Percentiles rank a stretch among this genome's conserved stretches.
Evolutionary conservation across 2,329 filamentous ascomycete genomes (phyloP).

Genomic region (Cercospora beticola): DNA sequence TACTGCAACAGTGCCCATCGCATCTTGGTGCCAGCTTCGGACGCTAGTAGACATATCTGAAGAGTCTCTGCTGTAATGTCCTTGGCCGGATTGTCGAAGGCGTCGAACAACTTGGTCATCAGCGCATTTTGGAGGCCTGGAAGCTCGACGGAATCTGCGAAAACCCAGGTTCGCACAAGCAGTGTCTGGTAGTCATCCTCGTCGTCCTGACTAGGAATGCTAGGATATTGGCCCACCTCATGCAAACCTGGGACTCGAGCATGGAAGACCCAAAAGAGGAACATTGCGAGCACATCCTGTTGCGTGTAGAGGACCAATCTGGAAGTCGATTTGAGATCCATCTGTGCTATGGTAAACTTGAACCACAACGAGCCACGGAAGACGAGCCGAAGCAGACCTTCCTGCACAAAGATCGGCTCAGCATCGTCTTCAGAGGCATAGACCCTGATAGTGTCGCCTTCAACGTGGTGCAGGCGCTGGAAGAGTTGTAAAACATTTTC

Average conservation of each 20-base stretch:
- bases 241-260: constrained; percentile 1
- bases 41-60: constrained; percentile 4
- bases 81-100: constrained; percentile 6
- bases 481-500: constrained; percentile 7
- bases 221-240: constrained; percentile 4
- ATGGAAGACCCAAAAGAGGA: constrained; percentile 8
- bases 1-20: constrained; percentile 9
- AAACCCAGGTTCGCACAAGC: constrained; percentile 9
- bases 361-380: constrained; percentile 9
- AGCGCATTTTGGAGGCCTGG: constrained; percentile 8
- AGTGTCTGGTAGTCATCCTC: constrained; percentile 10
- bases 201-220: constrained; percentile 10
- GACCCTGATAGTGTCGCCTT: constrained; percentile 4
- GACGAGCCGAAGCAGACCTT: constrained; percentile 9
- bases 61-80: constrained; percentile 4
- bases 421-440: background rate
- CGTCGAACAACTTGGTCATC: constrained; percentile 3
- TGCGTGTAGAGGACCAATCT: background rate
- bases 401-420: constrained; percentile 12
- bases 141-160: constrained; percentile 10
- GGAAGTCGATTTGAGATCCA: constrained; percentile 2
- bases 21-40: constrained; percentile 5
- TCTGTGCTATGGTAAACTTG: background rate
- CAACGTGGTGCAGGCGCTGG: constrained; percentile 6
- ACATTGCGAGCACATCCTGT: constrained; percentile 4